Percentiles rank a stretch among this genome's conserved stretches.
phyloP scores from a whole-genome alignment of 108 stramenopile genomes.

The Nitzschia inconspicua region DNA sequence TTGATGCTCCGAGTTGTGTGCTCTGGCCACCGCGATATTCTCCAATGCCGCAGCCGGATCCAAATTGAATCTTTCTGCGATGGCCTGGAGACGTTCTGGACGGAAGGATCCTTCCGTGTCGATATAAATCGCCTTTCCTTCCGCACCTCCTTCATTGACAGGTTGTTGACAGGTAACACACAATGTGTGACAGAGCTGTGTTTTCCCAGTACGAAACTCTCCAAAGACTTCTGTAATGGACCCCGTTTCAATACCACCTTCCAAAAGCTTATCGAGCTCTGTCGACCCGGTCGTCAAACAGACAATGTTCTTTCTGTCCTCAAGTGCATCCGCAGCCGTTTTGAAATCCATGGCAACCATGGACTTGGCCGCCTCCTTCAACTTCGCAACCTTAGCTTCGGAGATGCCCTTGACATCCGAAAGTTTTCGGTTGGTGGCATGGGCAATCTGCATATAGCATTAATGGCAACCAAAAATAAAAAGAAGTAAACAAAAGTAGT shows the following conservation, averaged over 20 bases:
- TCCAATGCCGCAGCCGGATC: constrained; percentile 93
- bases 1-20: constrained; percentile 99
- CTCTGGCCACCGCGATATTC: constrained; percentile 98
- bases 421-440: constrained; percentile 91
- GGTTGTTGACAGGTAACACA: constrained; percentile 99
- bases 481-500: background rate
- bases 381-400: constrained; percentile 92
- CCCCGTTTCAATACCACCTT: constrained; percentile 99
- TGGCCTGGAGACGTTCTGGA: constrained; percentile 90
- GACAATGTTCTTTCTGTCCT: constrained; percentile 83
- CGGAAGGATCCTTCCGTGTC: constrained; percentile 99
- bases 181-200: constrained; percentile 99
- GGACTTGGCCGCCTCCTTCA: constrained; percentile 94
- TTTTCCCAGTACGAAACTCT: constrained; percentile 96
- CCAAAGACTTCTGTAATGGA: constrained; percentile 98
- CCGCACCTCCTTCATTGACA: constrained; percentile 96
- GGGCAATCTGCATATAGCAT: constrained; percentile 55
- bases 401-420: constrained; percentile 96
- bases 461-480: background rate
- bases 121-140: constrained; percentile 99
- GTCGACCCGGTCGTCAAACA: constrained; percentile 93
- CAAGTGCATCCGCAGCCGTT: constrained; percentile 91
- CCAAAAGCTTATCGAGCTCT: constrained; percentile 95
- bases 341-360: constrained; percentile 97
- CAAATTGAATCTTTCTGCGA: constrained; percentile 97